These are phyloP conservation scores for Corymbia calophylla DNA, from an alignment of 441 rosid genomes.

Conservation along the genomic window DNA sequence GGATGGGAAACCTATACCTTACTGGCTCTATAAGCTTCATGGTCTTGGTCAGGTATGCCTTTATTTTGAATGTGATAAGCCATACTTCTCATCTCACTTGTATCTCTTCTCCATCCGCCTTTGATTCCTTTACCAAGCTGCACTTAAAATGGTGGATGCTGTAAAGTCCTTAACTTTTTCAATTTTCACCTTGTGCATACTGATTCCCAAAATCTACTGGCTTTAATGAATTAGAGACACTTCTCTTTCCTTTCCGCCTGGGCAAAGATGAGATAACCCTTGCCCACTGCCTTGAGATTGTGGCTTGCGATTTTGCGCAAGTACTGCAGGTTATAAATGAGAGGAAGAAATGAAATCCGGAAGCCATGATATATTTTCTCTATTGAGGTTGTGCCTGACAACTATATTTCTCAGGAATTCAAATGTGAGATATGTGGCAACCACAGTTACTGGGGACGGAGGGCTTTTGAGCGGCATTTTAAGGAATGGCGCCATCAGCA, in stretches of 20 bases:
- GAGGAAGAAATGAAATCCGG: neutral
- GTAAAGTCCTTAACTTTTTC: neutral
- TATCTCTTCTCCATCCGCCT: neutral
- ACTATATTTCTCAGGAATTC: constrained; percentile 55
- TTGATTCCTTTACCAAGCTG: neutral
- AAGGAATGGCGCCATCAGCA: constrained; percentile 99
- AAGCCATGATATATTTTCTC: neutral
- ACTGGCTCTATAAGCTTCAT: constrained; percentile 98
- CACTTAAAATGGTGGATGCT: neutral
- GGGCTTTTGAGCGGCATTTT: constrained; percentile 98
- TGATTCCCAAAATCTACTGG: neutral
- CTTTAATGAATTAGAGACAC: neutral
- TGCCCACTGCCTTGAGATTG: neutral
- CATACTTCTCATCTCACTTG: neutral
- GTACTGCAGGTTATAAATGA: neutral
- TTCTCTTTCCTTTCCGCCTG: neutral
- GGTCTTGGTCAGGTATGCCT: constrained; percentile 92
- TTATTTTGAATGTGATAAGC: neutral
- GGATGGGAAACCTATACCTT: constrained; percentile 99
- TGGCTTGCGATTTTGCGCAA: neutral
- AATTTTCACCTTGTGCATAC: neutral
- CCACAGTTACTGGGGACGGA: constrained; percentile 96
- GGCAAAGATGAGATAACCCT: neutral
- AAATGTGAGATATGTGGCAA: constrained; percentile 97
- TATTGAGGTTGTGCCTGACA: neutral